phyloP scores from a whole-genome alignment of 805 yeast species.

The Saturnispora gosingensis region DNA sequence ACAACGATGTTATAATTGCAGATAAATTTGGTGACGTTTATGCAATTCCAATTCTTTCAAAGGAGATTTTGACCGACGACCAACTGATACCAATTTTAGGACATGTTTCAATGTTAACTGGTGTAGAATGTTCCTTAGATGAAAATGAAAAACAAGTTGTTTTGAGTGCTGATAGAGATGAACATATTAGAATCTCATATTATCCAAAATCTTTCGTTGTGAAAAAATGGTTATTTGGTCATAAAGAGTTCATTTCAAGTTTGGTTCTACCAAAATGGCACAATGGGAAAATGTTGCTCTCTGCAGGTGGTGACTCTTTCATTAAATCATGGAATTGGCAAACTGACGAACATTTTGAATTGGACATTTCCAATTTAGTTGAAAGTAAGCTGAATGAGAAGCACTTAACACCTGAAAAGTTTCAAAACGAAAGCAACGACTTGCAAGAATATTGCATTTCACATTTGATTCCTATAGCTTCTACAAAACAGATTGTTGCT shows the following conservation, averaged over 20 bases:
- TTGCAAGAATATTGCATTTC: constrained; percentile 44
- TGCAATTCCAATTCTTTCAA: constrained; percentile 36
- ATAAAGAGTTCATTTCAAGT: constrained; percentile 69
- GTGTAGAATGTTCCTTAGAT: constrained; percentile 39
- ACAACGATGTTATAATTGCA: constrained; percentile 53
- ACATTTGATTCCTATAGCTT: constrained; percentile 24
- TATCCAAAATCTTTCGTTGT: constrained; percentile 74
- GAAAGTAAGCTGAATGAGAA: constrained; percentile 36
- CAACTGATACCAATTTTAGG: constrained; percentile 72
- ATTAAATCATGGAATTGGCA: constrained; percentile 76
- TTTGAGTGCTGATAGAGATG: constrained; percentile 88
- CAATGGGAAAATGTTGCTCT: constrained; percentile 42
- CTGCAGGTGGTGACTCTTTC: constrained; percentile 88
- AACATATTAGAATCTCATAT: constrained; percentile 78
- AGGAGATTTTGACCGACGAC: constrained; percentile 28
- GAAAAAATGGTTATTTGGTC: constrained; percentile 81
- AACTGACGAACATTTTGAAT: constrained; percentile 35
- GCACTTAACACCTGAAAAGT: constrained; percentile 59
- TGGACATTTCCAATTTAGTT: constrained; percentile 30
- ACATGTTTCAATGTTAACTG: constrained; percentile 95
- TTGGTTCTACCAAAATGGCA: constrained; percentile 46
- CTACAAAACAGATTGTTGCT: constrained; percentile 29
- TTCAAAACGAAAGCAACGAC: constrained; percentile 42
- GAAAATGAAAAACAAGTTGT: constrained; percentile 41
- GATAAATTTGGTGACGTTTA: constrained; percentile 98